Conservation (phyloP, 768 basidiomycete species). For the Tricholoma bakamatsutake region DNA sequence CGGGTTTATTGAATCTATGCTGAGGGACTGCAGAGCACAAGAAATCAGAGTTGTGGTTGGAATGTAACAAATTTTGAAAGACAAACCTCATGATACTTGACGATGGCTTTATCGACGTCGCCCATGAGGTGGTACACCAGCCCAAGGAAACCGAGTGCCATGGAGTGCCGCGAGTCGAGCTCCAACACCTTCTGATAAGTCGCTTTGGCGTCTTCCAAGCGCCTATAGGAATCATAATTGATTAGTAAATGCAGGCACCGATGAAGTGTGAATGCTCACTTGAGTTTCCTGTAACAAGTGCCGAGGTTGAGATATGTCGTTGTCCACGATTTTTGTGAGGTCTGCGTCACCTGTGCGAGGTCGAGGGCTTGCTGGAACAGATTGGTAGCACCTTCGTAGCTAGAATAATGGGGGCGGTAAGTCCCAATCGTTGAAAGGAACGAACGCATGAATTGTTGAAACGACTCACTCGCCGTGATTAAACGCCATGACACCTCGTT, state of each 20-base stretch:
- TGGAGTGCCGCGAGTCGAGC: constrained; percentile 78
- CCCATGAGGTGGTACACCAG: constrained; percentile 77
- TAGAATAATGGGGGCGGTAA: constrained; percentile 23
- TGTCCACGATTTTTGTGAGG: constrained; percentile 79
- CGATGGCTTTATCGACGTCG: constrained; percentile 73
- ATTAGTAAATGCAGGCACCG: neutral
- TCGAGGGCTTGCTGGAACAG: constrained; percentile 73
- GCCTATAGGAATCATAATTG: constrained; percentile 22
- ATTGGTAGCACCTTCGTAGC: constrained; percentile 64
- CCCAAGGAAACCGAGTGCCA: constrained; percentile 85
- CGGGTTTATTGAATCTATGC: constrained; percentile 77
- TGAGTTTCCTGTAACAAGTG: constrained; percentile 77
- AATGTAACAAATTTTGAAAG: neutral
- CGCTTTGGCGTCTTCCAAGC: constrained; percentile 58
- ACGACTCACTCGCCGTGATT: constrained; percentile 71
- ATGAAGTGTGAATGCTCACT: constrained; percentile 36
- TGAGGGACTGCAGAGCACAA: constrained; percentile 48
- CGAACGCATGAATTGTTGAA: neutral
- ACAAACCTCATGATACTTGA: constrained; percentile 87
- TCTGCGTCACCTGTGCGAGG: constrained; percentile 81
- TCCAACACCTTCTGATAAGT: constrained; percentile 79
- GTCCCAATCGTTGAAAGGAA: neutral
- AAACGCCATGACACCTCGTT: constrained; percentile 89
- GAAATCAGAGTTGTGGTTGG: constrained; percentile 4
- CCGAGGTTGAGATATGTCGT: constrained; percentile 91